These are phyloP conservation scores for Spergularia marina DNA, from an alignment of 148 eudicot species.

Conservation along the genomic window DNA sequence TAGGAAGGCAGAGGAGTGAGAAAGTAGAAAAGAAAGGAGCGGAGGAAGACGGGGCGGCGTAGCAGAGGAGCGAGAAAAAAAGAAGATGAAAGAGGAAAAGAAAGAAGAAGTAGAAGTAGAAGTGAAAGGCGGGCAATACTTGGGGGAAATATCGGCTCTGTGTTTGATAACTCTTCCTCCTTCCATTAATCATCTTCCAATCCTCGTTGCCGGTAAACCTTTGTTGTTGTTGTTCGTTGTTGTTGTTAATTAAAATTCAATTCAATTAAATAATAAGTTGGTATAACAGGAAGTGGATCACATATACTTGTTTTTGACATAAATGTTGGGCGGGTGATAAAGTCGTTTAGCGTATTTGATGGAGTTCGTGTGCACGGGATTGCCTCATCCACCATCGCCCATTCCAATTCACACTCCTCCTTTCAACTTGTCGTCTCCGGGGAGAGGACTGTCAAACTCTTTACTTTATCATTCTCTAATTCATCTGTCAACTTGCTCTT, in stretches of 20 bases:
- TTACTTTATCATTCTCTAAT: constrained; percentile 29
- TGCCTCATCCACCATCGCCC: constrained; percentile 18
- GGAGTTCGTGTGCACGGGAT: constrained; percentile 93
- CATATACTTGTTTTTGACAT: constrained; percentile 66
- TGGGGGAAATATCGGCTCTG: constrained; percentile 91
- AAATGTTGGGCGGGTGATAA: constrained; percentile 34
- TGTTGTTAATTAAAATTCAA: no score
- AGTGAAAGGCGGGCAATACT: constrained; percentile 49
- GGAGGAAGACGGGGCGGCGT: no score
- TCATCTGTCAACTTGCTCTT: constrained; percentile 27
- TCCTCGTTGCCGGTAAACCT: constrained; percentile 67
- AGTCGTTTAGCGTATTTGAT: constrained; percentile 55
- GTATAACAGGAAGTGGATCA: constrained; percentile 69
- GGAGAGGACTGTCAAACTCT: constrained; percentile 74
- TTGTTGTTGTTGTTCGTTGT: not conserved
- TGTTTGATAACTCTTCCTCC: constrained; percentile 59
- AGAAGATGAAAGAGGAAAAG: not conserved
- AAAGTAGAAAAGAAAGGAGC: no score
- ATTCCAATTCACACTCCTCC: not conserved
- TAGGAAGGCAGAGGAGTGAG: no score
- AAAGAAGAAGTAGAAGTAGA: constrained; percentile 1
- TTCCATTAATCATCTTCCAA: constrained; percentile 54
- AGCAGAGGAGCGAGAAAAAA: no score
- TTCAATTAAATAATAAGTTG: no score
- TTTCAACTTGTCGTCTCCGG: constrained; percentile 63